Base-by-base conservation (phyloP, 225 moss, liverwort and hornwort species). In the Polytrichum commune region DNA sequence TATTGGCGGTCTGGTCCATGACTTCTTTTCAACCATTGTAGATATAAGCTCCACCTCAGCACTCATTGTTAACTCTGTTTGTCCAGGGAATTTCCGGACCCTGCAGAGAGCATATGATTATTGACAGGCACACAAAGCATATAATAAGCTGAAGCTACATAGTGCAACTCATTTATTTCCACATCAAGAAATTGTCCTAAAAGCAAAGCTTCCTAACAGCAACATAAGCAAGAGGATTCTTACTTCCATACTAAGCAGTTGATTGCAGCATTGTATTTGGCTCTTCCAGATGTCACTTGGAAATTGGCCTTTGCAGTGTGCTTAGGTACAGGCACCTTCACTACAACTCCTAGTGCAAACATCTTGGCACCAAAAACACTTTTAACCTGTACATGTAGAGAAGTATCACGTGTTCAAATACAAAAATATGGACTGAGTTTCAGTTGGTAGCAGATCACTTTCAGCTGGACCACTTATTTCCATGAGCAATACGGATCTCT, bases 11-110 rank as follows among this genome's bases (percentile, higher is more conserved):
- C 94, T 86, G 29, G 96, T 94, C 97, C 97, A 97, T 63, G 97
- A 89, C 78, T 87, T 97, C 81, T 94, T 97, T 29, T 97, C 97
- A 56, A 92, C 90, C 97, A 97, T 91, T 38, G 94, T 97, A 57
- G 97, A 97, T 72, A 97, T 97, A 62, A 97, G 83, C 80, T 97
- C 97, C 27, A 97, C 97, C 79, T 97, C 94, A 60, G 97, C 97
- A 83, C 97, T 97, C 97, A 97, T 97, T 26, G 94, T 94, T 74
- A 97, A 72, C 79, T 97, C 97, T 46, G 97, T 94, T 85, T 94
- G 97, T 69, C 97, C 94, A 27, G 97, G 97, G 64, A 94, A 97
- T 75, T 97, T 97, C 57, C 97, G 84, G 62, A 97, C 91, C 79
- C 95, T 95, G 84, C 70, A 78, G 54, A 46, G 13, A 46, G 46